Base-by-base conservation (phyloP, 108 stramenopile genomes). In the Schizochytrium sp. region DNA sequence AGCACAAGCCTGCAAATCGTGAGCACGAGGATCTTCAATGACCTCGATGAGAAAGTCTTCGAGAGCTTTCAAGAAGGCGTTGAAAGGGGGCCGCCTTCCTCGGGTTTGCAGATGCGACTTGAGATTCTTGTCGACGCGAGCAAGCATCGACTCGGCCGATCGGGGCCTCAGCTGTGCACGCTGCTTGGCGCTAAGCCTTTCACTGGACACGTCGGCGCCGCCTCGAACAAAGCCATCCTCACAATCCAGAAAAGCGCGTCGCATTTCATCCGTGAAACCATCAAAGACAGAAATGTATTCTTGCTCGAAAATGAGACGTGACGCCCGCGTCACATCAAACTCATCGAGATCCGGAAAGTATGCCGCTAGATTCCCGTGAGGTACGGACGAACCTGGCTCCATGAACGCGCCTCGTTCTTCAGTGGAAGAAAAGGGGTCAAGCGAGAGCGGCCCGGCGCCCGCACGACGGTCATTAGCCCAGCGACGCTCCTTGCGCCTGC, bases 261-360 rank as follows among this genome's bases (percentile, higher is more conserved):
- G 12, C 76, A 83, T 83, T 45, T 83, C 76, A 34, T 83, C 76
- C n/a, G 76, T 83, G 51, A 83, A 83, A 12, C 76, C 76, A 14
- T 47, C 51, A 34, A 83, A 83, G 51, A 53, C 76, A 12, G 48
- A 53, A 6, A 53, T 53, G 28, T 53, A 83, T 45, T 83, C 76
- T 18, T 53, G 76, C 51, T 83, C 76, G 23, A 53, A 83, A 23
- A 83, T 83, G 48, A 83, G 51, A 12, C 51, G 44, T 6, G 76
- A 47, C 12, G 76, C 76, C 51, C 16, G 14, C 16, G 48, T 12
- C 10, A 83, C 76, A 23, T 83, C 76, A 45, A 83, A 83, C n/a
- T 53, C 45, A 8, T 47, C 76, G n/a, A 53, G 76, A 45, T 83
- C 76, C 1, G 51, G 45, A 53, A 53, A 47, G 76, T 83, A 83